These are phyloP conservation scores for Penicillium sp. DNA, from an alignment of 2,329 filamentous ascomycete species.

Conservation along the genomic window DNA sequence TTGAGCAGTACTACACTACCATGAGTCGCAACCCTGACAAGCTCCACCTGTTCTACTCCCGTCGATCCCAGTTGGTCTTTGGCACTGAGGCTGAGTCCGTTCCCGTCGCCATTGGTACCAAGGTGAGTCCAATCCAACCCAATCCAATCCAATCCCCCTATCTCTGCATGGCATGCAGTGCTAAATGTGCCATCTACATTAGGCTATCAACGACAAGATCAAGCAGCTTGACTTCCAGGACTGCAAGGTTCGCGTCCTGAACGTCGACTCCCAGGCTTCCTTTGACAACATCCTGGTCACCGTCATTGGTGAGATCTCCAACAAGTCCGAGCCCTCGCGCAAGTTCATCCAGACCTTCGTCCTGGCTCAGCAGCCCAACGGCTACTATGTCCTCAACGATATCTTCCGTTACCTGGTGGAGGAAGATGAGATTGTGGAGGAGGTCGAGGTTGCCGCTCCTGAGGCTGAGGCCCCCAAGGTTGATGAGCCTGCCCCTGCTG, in stretches of 20 bases:
- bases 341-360: conserved; percentile 99
- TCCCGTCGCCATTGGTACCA: conserved; percentile 82
- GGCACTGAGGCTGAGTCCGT: conserved; percentile 89
- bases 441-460: conserved; percentile 40
- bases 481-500: conserved; percentile 29
- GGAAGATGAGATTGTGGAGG: conserved; percentile 60
- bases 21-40: conserved; percentile 93
- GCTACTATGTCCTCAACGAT: conserved; percentile 98
- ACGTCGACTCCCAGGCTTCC: conserved; percentile 94
- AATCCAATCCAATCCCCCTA: too few relatives aligned
- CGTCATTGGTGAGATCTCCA: conserved; percentile 97
- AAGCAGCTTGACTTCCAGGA: conserved; percentile 92
- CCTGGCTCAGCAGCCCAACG: conserved; percentile 91
- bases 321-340: conserved; percentile 86
- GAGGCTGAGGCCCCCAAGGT: conserved; percentile 50
- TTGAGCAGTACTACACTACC: conserved; percentile 98
- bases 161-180: background rate
- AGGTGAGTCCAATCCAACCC: conserved; percentile 67
- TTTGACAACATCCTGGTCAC: conserved; percentile 94
- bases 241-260: conserved; percentile 97
- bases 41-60: conserved; percentile 95
- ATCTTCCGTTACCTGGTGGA: conserved; percentile 93
- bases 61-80: conserved; percentile 92
- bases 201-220: conserved; percentile 95
- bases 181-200: background rate